A percentile compares a stretch with the other conserved stretches of the same genome.
phyloP scores from a whole-genome alignment of 768 basidiomycete genomes.

The Pulveroboletus sp. region DNA sequence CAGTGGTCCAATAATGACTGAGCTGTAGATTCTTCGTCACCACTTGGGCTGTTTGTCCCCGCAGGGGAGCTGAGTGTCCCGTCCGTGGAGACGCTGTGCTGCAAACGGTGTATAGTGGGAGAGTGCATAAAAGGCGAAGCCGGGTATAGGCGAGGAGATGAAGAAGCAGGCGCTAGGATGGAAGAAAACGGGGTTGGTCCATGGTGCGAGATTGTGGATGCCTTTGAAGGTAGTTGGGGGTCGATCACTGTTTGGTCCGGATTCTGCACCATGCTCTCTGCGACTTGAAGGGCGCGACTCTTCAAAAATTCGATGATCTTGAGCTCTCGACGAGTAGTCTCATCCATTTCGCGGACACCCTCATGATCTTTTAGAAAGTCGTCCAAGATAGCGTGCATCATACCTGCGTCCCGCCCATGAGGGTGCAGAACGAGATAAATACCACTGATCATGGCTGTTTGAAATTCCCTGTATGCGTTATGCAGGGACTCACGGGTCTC shows the following conservation, averaged over 20 bases:
- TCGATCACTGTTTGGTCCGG: conserved; percentile 13
- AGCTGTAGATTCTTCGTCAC: conserved; percentile 71
- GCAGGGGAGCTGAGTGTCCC: conserved; percentile 52
- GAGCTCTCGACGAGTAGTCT: conserved; percentile 76
- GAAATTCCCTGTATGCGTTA: conserved; percentile 84
- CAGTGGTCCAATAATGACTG: conserved; percentile 81
- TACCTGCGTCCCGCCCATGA: conserved; percentile 58
- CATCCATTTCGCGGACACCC: conserved; percentile 61
- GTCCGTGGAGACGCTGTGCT: conserved; percentile 44
- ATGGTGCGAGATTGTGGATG: conserved; percentile 12
- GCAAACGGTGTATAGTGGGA: conserved; percentile 59
- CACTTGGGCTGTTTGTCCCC: conserved; percentile 63
- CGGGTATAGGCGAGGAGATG: conserved; percentile 23
- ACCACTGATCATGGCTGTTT: conserved; percentile 85
- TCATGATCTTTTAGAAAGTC: conserved; percentile 63
- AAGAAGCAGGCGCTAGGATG: conserved; percentile 19
- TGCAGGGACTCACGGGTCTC: conserved; percentile 68
- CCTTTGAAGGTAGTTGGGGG: conserved; percentile 36
- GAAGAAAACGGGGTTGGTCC: conserved; percentile 21
- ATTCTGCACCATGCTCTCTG: conserved; percentile 30
- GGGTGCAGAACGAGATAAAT: conserved; percentile 83
- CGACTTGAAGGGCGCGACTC: conserved; percentile 56
- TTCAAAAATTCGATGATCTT: conserved; percentile 83
- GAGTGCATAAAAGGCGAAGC: conserved; percentile 34
- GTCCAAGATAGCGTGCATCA: conserved; percentile 79